phyloP scores from a whole-genome alignment of 2,329 filamentous ascomycete genomes.

The Fusarium sublunatum region DNA sequence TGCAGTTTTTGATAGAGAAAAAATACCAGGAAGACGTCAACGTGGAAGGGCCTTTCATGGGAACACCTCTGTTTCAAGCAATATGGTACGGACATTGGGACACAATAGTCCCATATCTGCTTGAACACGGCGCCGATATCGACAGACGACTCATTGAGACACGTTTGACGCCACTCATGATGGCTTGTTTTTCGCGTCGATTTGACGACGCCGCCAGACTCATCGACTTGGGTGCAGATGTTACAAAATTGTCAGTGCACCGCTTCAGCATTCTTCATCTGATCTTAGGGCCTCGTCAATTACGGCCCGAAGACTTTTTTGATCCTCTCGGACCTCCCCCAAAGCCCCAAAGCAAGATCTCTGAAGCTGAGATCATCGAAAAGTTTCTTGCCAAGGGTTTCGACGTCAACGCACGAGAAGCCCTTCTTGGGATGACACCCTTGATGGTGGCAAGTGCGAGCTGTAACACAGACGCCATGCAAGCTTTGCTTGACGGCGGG shows the following conservation, averaged over 20 bases:
- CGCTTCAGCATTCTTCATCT: slow-evolving; percentile 46
- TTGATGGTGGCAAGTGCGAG: slow-evolving; percentile 46
- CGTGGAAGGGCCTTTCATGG: slow-evolving; percentile 44
- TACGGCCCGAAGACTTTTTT: slow-evolving; percentile 38
- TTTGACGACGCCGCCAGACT: slow-evolving; percentile 45
- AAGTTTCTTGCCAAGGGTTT: slow-evolving; percentile 44
- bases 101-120: slow-evolving; percentile 43
- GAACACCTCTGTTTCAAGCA: slow-evolving; percentile 44
- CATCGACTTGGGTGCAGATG: slow-evolving; percentile 42
- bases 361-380: slow-evolving; percentile 44
- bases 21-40: slow-evolving; percentile 37
- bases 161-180: slow-evolving; percentile 44
- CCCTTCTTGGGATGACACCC: slow-evolving; percentile 45
- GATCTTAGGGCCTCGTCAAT: slow-evolving; percentile 42
- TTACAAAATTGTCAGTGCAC: slow-evolving; percentile 40
- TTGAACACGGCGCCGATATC: slow-evolving; percentile 43
- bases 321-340: slow-evolving; percentile 24
- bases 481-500: slow-evolving; percentile 40
- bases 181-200: slow-evolving; percentile 45
- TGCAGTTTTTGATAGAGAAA: slow-evolving; percentile 36
- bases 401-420: slow-evolving; percentile 43
- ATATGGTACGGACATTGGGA: slow-evolving; percentile 46
- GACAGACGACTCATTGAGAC: slow-evolving; percentile 44
- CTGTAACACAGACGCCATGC: slow-evolving; percentile 44
- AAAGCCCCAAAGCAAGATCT: slow-evolving; percentile 18